A percentile compares a stretch with the other conserved stretches of the same genome.
Conservation (phyloP, 2,329 filamentous ascomycete genomes). For the Colletotrichum spaethianum region DNA sequence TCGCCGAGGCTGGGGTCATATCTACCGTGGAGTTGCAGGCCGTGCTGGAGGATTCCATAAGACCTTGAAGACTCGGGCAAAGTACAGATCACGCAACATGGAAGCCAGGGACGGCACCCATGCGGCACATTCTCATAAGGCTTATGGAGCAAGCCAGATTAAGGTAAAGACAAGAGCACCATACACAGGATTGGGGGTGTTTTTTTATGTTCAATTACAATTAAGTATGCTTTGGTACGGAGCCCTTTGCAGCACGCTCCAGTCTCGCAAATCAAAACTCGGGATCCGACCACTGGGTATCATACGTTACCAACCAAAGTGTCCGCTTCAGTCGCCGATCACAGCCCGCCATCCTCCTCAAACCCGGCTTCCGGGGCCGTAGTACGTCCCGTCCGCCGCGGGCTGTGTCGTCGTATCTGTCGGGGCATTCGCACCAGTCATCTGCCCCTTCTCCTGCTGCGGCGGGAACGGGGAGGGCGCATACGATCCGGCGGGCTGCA, state of each 20-base stretch:
- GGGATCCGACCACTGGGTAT: background rate
- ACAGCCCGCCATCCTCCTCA: background rate
- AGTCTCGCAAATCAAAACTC: background rate
- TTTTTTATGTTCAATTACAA: background rate
- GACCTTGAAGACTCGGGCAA: background rate
- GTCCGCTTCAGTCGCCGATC: no score
- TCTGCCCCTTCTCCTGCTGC: slow-evolving; percentile 13
- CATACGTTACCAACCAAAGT: background rate
- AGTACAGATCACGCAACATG: background rate
- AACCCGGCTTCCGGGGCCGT: slow-evolving; percentile 1
- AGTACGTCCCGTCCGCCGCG: slow-evolving; percentile 20
- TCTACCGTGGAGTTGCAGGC: background rate
- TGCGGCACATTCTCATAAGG: background rate
- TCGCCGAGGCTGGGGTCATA: background rate
- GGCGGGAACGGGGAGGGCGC: slow-evolving; percentile 8
- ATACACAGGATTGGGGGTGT: no score
- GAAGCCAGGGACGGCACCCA: background rate
- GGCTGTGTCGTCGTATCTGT: background rate
- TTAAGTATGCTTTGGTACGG: background rate
- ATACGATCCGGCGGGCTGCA: slow-evolving; percentile 15
- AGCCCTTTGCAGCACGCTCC: background rate
- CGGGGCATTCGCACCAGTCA: background rate
- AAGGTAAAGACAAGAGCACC: no score
- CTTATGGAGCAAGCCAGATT: background rate
- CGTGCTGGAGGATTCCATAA: no score